Percentiles rank a stretch among this genome's conserved stretches.
phyloP scores from a whole-genome alignment of 805 yeast species.

The Wickerhamiella bombiphila region DNA sequence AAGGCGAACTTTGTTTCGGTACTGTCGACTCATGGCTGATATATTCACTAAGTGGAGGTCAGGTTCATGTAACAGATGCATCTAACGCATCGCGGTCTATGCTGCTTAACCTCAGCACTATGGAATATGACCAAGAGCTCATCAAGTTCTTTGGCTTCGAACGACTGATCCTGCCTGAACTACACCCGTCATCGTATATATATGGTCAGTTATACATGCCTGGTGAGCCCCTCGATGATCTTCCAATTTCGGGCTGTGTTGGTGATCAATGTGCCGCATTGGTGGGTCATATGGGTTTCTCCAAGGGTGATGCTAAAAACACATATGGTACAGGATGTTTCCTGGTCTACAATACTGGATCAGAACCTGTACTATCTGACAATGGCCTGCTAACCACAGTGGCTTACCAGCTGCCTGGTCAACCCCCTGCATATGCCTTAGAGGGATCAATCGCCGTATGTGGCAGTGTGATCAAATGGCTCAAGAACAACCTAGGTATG shows the following conservation, averaged over 20 bases:
- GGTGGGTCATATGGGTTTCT: slow-evolving; percentile 81
- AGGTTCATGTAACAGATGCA: slow-evolving; percentile 65
- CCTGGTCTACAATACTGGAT: slow-evolving; percentile 76
- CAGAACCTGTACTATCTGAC: slow-evolving; percentile 48
- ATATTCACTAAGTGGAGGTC: slow-evolving; percentile 56
- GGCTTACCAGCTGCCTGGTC: slow-evolving; percentile 74
- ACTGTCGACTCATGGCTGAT: slow-evolving; percentile 92
- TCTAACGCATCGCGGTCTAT: slow-evolving; percentile 87
- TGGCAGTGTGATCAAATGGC: slow-evolving; percentile 88
- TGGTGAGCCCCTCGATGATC: slow-evolving; percentile 35
- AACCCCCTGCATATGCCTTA: slow-evolving; percentile 67
- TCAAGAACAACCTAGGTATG: slow-evolving; percentile 75
- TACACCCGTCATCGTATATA: slow-evolving; percentile 61
- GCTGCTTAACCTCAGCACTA: slow-evolving; percentile 68
- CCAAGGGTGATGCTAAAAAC: slow-evolving; percentile 78
- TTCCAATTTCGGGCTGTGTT: slow-evolving; percentile 77
- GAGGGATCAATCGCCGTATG: slow-evolving; percentile 97
- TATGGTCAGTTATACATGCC: slow-evolving; percentile 64
- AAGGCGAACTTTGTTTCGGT: slow-evolving; percentile 76
- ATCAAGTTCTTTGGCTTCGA: slow-evolving; percentile 72
- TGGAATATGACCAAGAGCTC: slow-evolving; percentile 60
- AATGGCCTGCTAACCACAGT: slow-evolving; percentile 82
- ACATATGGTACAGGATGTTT: slow-evolving; percentile 96
- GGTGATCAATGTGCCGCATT: slow-evolving; percentile 92
- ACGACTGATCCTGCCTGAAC: slow-evolving; percentile 56